Conservation (phyloP, 805 yeast species). For the Saturnispora ahearnii region DNA sequence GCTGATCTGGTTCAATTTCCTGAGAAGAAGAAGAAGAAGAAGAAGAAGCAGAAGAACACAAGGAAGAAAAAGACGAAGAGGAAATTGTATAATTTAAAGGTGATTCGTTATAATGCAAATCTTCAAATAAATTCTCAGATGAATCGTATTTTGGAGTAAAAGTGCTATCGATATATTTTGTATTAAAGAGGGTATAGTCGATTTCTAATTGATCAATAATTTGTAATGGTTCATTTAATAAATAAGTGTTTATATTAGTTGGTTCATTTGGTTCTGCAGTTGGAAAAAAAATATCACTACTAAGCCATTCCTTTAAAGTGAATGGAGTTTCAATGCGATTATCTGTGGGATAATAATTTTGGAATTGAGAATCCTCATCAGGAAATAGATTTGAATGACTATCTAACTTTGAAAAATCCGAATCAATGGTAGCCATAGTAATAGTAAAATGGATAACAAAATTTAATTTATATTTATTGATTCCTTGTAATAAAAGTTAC, state of each 20-base stretch:
- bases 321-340: not conserved
- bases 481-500: too few species aligned
- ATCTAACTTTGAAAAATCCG: too few species aligned
- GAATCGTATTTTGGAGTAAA: not conserved
- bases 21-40: not conserved
- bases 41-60: not conserved
- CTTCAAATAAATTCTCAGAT: not conserved
- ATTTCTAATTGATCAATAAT: not conserved
- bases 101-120: not conserved
- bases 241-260: not conserved
- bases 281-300: not conserved
- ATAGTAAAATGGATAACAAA: too few species aligned
- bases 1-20: too few species aligned
- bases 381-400: too few species aligned
- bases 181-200: too few species aligned
- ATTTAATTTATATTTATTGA: too few species aligned
- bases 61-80: not conserved
- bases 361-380: too few species aligned
- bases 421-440: too few species aligned
- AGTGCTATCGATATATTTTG: too few species aligned
- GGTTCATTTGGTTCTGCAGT: not conserved
- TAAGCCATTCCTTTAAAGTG: not conserved
- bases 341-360: too few species aligned
- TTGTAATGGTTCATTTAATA: not conserved
- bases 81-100: too few species aligned